phyloP scores from a whole-genome alignment of 768 basidiomycete species.

The Mycena polygramma region DNA sequence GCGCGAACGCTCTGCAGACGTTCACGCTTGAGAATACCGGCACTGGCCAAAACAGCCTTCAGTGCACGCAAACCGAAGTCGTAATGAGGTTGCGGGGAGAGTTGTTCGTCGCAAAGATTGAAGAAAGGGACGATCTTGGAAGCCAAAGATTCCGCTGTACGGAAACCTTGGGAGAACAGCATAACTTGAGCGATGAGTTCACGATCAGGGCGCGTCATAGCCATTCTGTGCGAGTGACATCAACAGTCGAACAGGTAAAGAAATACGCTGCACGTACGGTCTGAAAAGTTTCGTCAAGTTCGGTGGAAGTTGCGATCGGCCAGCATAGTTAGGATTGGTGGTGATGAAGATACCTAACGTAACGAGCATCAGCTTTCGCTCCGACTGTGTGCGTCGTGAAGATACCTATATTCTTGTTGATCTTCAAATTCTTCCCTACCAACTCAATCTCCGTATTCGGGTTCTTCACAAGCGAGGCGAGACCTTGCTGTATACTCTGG shows the following conservation, averaged over 20 bases:
- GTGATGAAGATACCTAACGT: slow-evolving; percentile 94
- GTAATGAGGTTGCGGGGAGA: slow-evolving; percentile 98
- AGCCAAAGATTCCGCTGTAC: slow-evolving; percentile 96
- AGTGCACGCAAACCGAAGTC: slow-evolving; percentile 98
- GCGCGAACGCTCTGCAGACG: slow-evolving; percentile 70
- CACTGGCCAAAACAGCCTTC: slow-evolving; percentile 96
- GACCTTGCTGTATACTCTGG: slow-evolving; percentile 96
- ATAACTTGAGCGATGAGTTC: slow-evolving; percentile 99
- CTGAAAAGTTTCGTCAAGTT: slow-evolving; percentile 94
- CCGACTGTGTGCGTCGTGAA: neutral
- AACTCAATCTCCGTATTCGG: slow-evolving; percentile 94
- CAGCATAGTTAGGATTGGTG: slow-evolving; percentile 98
- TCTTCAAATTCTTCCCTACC: slow-evolving; percentile 92
- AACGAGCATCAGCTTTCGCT: slow-evolving; percentile 20
- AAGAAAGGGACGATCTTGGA: slow-evolving; percentile 99
- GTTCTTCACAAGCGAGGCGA: slow-evolving; percentile 85
- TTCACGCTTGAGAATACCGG: slow-evolving; percentile 97
- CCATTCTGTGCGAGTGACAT: slow-evolving; percentile 74
- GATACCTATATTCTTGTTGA: slow-evolving; percentile 93
- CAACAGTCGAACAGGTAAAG: slow-evolving; percentile 1
- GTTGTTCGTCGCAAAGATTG: slow-evolving; percentile 97
- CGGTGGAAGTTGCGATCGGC: slow-evolving; percentile 90
- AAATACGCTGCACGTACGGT: slow-evolving; percentile 68
- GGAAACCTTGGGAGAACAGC: slow-evolving; percentile 99
- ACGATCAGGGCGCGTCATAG: slow-evolving; percentile 98